These are phyloP conservation scores for Acanthamoeba lenticulata DNA, from an alignment of 208 protist species.

Conservation along the genomic window DNA sequence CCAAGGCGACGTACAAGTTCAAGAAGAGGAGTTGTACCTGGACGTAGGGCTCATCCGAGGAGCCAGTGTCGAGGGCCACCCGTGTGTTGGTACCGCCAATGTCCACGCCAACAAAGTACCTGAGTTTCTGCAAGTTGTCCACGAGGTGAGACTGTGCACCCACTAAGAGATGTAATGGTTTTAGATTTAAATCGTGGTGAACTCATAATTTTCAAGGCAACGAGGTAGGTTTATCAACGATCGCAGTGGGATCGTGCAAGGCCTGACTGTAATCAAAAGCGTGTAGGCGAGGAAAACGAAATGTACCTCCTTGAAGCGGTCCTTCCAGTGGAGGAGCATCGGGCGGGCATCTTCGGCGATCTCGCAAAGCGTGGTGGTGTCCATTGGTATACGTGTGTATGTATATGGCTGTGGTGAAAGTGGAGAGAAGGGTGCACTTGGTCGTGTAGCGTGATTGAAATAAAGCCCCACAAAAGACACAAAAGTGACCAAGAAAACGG, in stretches of 20 bases:
- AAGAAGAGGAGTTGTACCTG: neutral
- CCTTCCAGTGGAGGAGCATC: neutral
- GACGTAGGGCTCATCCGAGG: constrained; percentile 6
- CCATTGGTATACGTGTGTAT: neutral
- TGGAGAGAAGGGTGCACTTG: no score
- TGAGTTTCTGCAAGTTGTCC: neutral
- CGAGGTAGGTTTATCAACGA: neutral
- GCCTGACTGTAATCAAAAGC: neutral
- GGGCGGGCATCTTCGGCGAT: neutral
- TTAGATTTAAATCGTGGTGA: no score
- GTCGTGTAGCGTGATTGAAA: neutral
- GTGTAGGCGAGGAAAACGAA: neutral
- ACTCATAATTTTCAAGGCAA: no score
- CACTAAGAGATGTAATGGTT: no score
- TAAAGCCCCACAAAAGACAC: no score
- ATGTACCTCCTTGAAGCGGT: constrained; percentile 14
- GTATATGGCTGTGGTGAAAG: neutral
- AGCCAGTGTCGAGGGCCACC: neutral
- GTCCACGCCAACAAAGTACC: constrained; percentile 33
- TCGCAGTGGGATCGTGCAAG: neutral
- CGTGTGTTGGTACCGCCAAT: constrained; percentile 50
- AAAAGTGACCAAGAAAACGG: no score
- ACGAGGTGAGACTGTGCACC: neutral
- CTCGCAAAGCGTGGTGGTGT: neutral
- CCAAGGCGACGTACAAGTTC: no score